These are phyloP conservation scores for Limonium bicolor DNA, from an alignment of 148 eudicot species.

Conservation along the genomic window DNA sequence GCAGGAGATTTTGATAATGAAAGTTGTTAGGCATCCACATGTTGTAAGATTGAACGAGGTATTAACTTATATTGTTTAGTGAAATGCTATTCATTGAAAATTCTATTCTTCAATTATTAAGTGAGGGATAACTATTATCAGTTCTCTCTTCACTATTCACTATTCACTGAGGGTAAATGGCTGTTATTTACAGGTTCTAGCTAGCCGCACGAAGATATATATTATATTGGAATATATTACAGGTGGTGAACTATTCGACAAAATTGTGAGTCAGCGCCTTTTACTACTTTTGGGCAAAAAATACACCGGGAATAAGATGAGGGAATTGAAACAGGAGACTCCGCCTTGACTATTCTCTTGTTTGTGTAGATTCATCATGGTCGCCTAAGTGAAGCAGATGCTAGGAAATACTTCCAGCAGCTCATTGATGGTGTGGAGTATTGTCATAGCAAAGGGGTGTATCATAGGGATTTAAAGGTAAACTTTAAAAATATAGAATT, in stretches of 20 bases:
- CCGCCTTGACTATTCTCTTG: not conserved
- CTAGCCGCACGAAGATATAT: constrained; percentile 91
- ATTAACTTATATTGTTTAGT: too few relatives aligned
- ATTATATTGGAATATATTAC: constrained; percentile 92
- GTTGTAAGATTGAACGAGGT: constrained; percentile 95
- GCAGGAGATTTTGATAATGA: constrained; percentile 92
- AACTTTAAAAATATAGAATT: too few relatives aligned
- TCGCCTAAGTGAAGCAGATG: constrained; percentile 77
- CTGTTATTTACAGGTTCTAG: constrained; percentile 47
- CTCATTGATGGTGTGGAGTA: constrained; percentile 83
- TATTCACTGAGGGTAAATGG: too few relatives aligned
- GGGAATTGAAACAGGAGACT: not conserved
- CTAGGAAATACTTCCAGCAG: constrained; percentile 77
- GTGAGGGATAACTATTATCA: not conserved
- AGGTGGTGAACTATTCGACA: constrained; percentile 98
- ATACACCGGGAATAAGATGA: not conserved
- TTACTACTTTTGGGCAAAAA: not conserved
- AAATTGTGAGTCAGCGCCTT: constrained; percentile 50
- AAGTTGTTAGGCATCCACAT: constrained; percentile 85
- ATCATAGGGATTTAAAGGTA: constrained; percentile 93
- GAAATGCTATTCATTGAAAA: too few relatives aligned
- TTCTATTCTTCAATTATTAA: too few relatives aligned
- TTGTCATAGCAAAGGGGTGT: constrained; percentile 94
- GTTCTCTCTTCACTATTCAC: not conserved
- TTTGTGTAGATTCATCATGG: constrained; percentile 70